Percentiles rank a stretch among this genome's conserved stretches.
Conservation (phyloP, 2,329 filamentous ascomycete genomes). For the Teratosphaeria nubilosa region DNA sequence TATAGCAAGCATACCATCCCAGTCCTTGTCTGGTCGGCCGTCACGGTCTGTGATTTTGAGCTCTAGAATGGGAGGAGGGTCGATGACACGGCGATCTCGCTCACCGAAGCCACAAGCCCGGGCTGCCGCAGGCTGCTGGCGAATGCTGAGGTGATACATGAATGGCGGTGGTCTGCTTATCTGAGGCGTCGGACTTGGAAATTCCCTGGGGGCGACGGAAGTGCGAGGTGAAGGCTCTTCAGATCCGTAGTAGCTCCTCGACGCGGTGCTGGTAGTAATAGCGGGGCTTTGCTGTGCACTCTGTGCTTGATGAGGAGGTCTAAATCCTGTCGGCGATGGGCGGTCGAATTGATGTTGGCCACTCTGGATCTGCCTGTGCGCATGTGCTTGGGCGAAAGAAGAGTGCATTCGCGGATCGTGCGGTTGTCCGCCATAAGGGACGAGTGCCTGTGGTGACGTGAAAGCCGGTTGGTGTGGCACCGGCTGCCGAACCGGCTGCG, state of each 20-base stretch:
- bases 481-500: neutral
- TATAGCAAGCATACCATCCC: constrained; percentile 50
- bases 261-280: constrained; percentile 2
- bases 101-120: constrained; percentile 77
- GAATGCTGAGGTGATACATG: constrained; percentile 47
- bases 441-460: neutral
- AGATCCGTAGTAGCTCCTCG: constrained; percentile 3
- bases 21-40: constrained; percentile 48
- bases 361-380: constrained; percentile 8
- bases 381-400: constrained; percentile 12
- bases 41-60: constrained; percentile 53
- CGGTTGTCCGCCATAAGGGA: constrained; percentile 4
- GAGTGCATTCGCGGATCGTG: constrained; percentile 15
- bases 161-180: constrained; percentile 16
- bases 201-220: neutral
- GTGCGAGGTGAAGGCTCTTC: constrained; percentile 3
- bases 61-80: constrained; percentile 74
- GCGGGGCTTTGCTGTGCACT: constrained; percentile 6
- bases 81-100: constrained; percentile 69
- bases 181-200: constrained; percentile 1
- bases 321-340: constrained; percentile 3
- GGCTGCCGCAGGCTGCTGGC: constrained; percentile 69
- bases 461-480: neutral
- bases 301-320: constrained; percentile 3
- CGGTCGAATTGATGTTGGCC: constrained; percentile 12